Evolutionary conservation across 75 land plant genomes (phyloP).

Genomic region (Cunninghamia lanceolata): DNA sequence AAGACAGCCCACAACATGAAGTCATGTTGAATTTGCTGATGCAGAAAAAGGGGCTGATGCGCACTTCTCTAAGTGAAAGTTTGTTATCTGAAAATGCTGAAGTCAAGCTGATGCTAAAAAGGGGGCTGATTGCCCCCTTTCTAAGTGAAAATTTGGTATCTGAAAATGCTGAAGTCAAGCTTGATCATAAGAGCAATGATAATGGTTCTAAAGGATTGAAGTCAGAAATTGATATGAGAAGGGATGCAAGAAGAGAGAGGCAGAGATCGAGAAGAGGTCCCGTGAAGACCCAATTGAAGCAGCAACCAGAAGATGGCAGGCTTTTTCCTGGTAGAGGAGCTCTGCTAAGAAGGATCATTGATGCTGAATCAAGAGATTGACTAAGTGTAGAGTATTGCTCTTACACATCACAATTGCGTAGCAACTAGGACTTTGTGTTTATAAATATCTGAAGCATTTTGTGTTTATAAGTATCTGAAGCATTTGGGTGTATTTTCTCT

Average conservation of each 20-base stretch:
- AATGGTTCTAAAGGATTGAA: conserved; percentile 1
- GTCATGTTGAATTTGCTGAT: neutral
- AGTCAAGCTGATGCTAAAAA: neutral
- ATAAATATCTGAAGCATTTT: neutral
- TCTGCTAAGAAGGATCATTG: conserved; percentile 28
- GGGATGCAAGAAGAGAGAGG: conserved; percentile 25
- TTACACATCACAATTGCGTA: neutral
- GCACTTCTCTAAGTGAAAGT: neutral
- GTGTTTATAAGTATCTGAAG: neutral
- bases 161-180: neutral
- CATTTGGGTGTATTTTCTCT: neutral
- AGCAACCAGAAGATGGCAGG: conserved; percentile 10
- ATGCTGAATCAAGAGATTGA: neutral
- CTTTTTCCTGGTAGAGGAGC: conserved; percentile 64
- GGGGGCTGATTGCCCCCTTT: neutral
- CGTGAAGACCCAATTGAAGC: neutral
- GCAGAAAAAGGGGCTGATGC: neutral
- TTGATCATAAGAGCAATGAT: neutral
- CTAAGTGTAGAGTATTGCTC: neutral
- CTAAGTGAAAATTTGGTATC: neutral
- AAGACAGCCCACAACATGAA: conserved; percentile 1
- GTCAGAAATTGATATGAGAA: conserved; percentile 14
- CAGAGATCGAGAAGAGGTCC: conserved; percentile 7
- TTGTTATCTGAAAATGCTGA: neutral
- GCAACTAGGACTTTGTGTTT: neutral